Evolutionary conservation across 352 stramenopile genomes (phyloP), one percentile per base, ranked within the genome.

Genomic region (Phytophthora sansomeana): DNA sequence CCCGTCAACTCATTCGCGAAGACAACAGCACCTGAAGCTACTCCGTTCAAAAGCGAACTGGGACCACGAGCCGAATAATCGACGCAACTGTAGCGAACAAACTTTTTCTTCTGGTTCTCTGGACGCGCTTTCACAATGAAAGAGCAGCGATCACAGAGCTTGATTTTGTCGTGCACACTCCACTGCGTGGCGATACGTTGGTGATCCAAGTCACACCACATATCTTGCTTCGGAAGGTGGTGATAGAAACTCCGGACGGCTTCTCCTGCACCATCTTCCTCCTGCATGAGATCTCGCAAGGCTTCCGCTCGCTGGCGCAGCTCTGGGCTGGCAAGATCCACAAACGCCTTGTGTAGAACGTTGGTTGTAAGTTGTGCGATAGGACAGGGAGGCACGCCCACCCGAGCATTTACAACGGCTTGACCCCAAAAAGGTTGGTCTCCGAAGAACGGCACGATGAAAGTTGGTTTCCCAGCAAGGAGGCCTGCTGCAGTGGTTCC

Each of bases 371-470:
- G 62, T 35, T 93, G 65, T 2, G 52, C 57, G 36, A 98, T 90
- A 6, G 91, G 86, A 48, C 91, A 93, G 3, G 92, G 90, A 39
- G 81, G 69, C 1, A 94, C 86, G 14, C 93, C 93, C 0, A 96
- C 91, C 9, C 89, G 81, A 9, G 86, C 79, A 1, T 73, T 81
- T 17, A 88, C 73, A 0, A 97, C 87, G 1, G 94, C 91, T n/a
- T 92, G 81, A 3, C 90, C 92, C 95, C 93, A 98, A 72, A 98
- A 98, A 29, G 80, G 87, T 64, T 98, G 95, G 69, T 98, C 95
- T 14, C 90, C 92, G 70, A 98, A 98, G 60, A 98, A 98, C 13
- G 95, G 95, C 66, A 93, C 94, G 28, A 98, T 89, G 63, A 98
- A 91, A 5, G 92, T 98, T 3, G 95, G 93, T 30, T 98, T 93